Conservation (phyloP, 192 early-diverging fungal genomes). For the Coemansia sp. region DNA sequence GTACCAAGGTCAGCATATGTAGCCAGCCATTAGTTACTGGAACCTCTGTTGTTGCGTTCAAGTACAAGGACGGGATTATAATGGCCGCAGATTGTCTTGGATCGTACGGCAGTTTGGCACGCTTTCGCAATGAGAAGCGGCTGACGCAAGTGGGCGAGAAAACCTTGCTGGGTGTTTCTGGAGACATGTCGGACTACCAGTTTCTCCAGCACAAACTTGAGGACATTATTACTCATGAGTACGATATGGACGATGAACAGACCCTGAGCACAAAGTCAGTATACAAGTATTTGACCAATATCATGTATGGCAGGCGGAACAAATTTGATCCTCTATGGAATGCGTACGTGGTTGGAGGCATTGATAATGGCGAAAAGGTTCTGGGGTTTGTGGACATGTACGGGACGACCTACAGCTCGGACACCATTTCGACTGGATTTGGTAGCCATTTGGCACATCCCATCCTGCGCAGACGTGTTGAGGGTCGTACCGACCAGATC, state of each 20-base stretch:
- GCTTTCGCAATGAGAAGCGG: conserved; percentile 87
- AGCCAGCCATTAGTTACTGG: conserved; percentile 83
- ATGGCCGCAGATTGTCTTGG: conserved; percentile 93
- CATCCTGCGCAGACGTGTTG: conserved; percentile 86
- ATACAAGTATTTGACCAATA: conserved; percentile 83
- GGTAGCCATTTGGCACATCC: conserved; percentile 89
- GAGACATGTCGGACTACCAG: conserved; percentile 95
- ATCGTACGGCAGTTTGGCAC: conserved; percentile 90
- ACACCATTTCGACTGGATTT: conserved; percentile 93
- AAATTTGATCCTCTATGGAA: conserved; percentile 96
- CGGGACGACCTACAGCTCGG: conserved; percentile 89
- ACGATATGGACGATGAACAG: conserved; percentile 87
- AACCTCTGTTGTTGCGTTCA: conserved; percentile 89
- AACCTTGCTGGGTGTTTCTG: conserved; percentile 88
- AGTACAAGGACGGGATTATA: conserved; percentile 97
- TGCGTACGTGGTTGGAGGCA: conserved; percentile 85
- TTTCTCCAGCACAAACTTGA: conserved; percentile 83
- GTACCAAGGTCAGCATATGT: not conserved
- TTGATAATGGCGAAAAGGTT: conserved; percentile 74
- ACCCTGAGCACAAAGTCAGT: conserved; percentile 79
- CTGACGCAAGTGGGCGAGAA: conserved; percentile 74
- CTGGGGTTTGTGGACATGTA: conserved; percentile 90
- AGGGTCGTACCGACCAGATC: conserved; percentile 79
- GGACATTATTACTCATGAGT: conserved; percentile 80
- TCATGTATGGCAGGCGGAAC: conserved; percentile 89